phyloP scores from a whole-genome alignment of 148 eudicot species.

The Pouteria glomerata region DNA sequence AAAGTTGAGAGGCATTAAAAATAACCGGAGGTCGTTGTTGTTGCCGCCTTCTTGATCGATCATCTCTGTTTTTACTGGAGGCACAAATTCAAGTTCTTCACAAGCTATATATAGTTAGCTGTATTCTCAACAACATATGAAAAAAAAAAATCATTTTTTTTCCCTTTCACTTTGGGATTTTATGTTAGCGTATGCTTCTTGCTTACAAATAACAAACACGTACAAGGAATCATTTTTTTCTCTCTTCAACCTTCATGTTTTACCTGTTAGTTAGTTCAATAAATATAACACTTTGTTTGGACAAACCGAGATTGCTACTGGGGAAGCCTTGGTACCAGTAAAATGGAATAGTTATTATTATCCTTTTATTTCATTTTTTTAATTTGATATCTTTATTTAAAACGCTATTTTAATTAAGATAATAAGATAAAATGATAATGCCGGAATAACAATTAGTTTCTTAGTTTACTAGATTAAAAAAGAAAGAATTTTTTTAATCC shows the following conservation, averaged over 20 bases:
- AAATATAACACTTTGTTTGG: too few relatives aligned
- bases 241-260: not conserved
- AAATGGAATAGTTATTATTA: not conserved
- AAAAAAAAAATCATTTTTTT: not conserved
- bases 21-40: constrained; percentile 43
- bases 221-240: not conserved
- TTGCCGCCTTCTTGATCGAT: constrained; percentile 26
- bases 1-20: constrained; percentile 41
- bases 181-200: constrained; percentile 6
- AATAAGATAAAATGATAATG: too few relatives aligned
- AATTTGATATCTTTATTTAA: too few relatives aligned
- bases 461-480: too few relatives aligned
- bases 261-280: not conserved
- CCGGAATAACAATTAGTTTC: too few relatives aligned
- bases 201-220: not conserved
- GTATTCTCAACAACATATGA: not conserved
- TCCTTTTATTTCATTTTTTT: too few relatives aligned
- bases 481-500: too few relatives aligned
- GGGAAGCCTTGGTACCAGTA: too few relatives aligned
- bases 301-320: too few relatives aligned
- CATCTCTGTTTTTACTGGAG: too few relatives aligned
- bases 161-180: not conserved
- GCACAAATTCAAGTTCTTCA: not conserved
- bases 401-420: too few relatives aligned
- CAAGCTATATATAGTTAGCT: too few relatives aligned